Conservation (phyloP, 495 filamentous ascomycete species). For the Glonium stellatum region DNA sequence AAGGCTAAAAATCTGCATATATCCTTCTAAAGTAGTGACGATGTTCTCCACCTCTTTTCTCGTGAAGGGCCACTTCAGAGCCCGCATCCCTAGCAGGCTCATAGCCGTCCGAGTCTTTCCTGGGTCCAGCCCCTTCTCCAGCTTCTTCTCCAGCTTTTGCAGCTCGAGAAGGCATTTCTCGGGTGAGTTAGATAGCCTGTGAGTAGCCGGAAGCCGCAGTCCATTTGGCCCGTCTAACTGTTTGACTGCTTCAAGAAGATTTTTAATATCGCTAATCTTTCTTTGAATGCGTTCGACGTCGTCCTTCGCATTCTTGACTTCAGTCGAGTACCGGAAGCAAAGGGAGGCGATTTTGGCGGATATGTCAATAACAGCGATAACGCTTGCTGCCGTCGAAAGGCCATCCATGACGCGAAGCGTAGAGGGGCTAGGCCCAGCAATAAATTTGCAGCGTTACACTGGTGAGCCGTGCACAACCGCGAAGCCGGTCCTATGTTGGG, state of each 20-base stretch:
- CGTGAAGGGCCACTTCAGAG: conserved; percentile 40
- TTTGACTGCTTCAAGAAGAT: conserved; percentile 12
- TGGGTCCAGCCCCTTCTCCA: conserved; percentile 32
- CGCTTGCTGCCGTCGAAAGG: conserved; percentile 9
- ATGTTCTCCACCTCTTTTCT: conserved; percentile 36
- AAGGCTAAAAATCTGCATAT: conserved; percentile 6
- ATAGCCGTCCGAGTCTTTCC: conserved; percentile 32
- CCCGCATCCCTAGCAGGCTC: conserved; percentile 4
- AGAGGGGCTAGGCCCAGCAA: too few species aligned
- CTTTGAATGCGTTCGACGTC: conserved; percentile 15
- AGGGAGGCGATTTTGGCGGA: conserved; percentile 19
- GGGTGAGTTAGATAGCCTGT: conserved; percentile 8
- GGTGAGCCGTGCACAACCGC: too few species aligned
- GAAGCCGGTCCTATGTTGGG: too few species aligned
- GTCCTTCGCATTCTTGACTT: conserved; percentile 16
- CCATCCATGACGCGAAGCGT: conserved; percentile 14
- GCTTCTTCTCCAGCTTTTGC: conserved; percentile 14
- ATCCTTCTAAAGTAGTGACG: conserved; percentile 33
- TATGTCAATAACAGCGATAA: conserved; percentile 17
- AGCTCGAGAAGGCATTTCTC: conserved; percentile 31
- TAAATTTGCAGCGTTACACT: too few species aligned
- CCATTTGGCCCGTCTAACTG: conserved; percentile 8
- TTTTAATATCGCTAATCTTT: conserved; percentile 14
- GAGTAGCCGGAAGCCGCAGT: conserved; percentile 9
- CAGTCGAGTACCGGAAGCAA: conserved; percentile 20